These are phyloP conservation scores for Talaromyces trachyspermus DNA, from an alignment of 495 filamentous ascomycete species.

Conservation along the genomic window DNA sequence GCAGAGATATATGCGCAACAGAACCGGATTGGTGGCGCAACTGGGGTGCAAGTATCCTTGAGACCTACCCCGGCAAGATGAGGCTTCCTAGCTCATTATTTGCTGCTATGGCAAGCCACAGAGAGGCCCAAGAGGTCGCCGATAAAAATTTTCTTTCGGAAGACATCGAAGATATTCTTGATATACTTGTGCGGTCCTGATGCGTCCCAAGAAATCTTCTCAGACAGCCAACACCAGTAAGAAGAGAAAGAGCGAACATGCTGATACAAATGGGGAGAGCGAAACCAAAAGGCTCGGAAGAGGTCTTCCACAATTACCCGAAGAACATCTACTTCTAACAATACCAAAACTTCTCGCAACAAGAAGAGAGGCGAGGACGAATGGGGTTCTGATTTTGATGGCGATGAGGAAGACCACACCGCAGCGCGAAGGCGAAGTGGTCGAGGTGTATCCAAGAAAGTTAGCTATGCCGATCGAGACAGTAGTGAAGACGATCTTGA, in stretches of 20 bases:
- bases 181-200: slow-evolving; percentile 50
- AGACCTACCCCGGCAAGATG: slow-evolving; percentile 75
- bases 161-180: slow-evolving; percentile 69
- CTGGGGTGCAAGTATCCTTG: slow-evolving; percentile 68
- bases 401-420: slow-evolving; percentile 13
- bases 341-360: slow-evolving; percentile 38
- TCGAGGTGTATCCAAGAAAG: slow-evolving; percentile 21
- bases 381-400: slow-evolving; percentile 35
- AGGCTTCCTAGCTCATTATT: slow-evolving; percentile 74
- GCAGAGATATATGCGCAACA: slow-evolving; percentile 52
- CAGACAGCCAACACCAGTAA: slow-evolving; percentile 23
- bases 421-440: slow-evolving; percentile 34
- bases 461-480: slow-evolving; percentile 50
- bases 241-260: slow-evolving; percentile 42
- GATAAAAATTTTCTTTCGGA: slow-evolving; percentile 77
- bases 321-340: slow-evolving; percentile 22
- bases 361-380: slow-evolving; percentile 29
- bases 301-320: slow-evolving; percentile 23
- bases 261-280: slow-evolving; percentile 17
- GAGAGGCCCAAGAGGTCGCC: slow-evolving; percentile 73
- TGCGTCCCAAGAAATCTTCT: slow-evolving; percentile 31
- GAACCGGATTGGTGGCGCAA: slow-evolving; percentile 46
- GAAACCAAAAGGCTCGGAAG: slow-evolving; percentile 40
- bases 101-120: slow-evolving; percentile 61
- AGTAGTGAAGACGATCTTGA: slow-evolving; percentile 54